Percentiles rank a stretch among this genome's conserved stretches.
Evolutionary conservation across 23 red algal species (phyloP).

Genomic region (Gracilariopsis chorda): DNA sequence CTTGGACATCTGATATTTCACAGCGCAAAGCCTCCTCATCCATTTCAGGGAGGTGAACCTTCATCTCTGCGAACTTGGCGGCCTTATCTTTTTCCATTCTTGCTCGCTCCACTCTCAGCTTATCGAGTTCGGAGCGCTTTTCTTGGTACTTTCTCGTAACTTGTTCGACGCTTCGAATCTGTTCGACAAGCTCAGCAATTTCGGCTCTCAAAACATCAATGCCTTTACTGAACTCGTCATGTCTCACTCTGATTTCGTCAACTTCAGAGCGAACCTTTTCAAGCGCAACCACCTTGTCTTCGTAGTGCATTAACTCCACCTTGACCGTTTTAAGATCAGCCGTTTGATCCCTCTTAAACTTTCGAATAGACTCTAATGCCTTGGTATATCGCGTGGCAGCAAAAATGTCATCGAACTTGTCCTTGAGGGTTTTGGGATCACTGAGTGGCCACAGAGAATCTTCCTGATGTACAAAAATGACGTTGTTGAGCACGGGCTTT

Average conservation of each 20-base stretch:
- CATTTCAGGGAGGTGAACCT: constrained; percentile 35
- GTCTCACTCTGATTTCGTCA: constrained; percentile 43
- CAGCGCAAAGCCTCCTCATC: constrained; percentile 25
- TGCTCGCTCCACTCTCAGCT: not conserved
- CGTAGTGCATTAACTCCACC: constrained; percentile 70
- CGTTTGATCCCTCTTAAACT: constrained; percentile 74
- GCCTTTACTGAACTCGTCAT: constrained; percentile 35
- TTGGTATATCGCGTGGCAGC: constrained; percentile 93
- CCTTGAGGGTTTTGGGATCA: constrained; percentile 85
- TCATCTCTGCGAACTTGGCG: constrained; percentile 47
- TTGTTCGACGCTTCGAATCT: not conserved
- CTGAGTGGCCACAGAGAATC: constrained; percentile 93
- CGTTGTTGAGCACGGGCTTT: constrained; percentile 87
- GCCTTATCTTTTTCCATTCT: constrained; percentile 28
- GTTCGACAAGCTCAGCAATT: not conserved
- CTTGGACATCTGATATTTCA: constrained; percentile 31
- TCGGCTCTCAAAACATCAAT: constrained; percentile 41
- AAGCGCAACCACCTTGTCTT: constrained; percentile 60
- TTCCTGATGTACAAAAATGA: constrained; percentile 99
- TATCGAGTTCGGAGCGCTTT: not conserved
- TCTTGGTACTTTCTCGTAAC: not conserved
- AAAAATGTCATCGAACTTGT: constrained; percentile 96
- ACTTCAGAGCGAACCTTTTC: constrained; percentile 67
- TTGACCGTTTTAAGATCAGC: constrained; percentile 60
- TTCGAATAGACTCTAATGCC: constrained; percentile 89